Evolutionary conservation across 2,329 filamentous ascomycete genomes (phyloP).

Genomic region (Achaetomium macrosporum): DNA sequence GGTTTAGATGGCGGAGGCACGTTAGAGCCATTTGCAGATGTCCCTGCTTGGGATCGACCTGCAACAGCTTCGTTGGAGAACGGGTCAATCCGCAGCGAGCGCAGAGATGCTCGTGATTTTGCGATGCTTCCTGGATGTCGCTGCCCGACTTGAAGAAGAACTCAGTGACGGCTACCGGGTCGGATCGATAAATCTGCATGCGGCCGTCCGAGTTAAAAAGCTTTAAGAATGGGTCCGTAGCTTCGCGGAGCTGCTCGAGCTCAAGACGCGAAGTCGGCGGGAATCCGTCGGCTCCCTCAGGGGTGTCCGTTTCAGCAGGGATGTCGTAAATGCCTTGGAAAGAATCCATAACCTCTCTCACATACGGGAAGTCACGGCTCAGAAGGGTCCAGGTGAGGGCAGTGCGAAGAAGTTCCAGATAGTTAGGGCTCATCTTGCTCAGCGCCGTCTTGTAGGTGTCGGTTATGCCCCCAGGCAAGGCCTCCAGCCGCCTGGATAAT

Average conservation of each 20-base stretch:
- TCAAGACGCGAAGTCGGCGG: slow-evolving; percentile 10
- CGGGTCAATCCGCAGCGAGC: slow-evolving; percentile 10
- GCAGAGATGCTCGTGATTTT: slow-evolving; percentile 12
- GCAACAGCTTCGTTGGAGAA: background rate
- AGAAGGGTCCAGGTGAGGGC: slow-evolving; percentile 20
- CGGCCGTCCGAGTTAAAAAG: background rate
- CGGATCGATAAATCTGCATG: slow-evolving; percentile 6
- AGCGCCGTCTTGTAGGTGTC: slow-evolving; percentile 19
- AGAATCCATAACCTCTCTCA: slow-evolving; percentile 21
- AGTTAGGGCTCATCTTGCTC: slow-evolving; percentile 20
- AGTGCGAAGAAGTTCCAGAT: slow-evolving; percentile 20
- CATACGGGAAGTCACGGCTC: background rate
- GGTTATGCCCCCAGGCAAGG: slow-evolving; percentile 16
- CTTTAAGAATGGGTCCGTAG: slow-evolving; percentile 18
- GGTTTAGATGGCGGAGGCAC: slow-evolving; percentile 21
- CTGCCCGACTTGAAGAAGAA: slow-evolving; percentile 13
- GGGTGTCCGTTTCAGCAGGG: background rate
- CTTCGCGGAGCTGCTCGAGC: slow-evolving; percentile 17
- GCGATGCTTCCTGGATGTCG: background rate
- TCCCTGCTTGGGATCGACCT: slow-evolving; percentile 13
- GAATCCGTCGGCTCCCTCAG: background rate
- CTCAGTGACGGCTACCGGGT: slow-evolving; percentile 5
- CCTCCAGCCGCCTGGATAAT: slow-evolving; percentile 15
- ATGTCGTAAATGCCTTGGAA: slow-evolving; percentile 19
- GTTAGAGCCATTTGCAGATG: slow-evolving; percentile 20